These are phyloP conservation scores for Cantharellus anzutake DNA, from an alignment of 768 basidiomycete genomes.

Conservation along the genomic window DNA sequence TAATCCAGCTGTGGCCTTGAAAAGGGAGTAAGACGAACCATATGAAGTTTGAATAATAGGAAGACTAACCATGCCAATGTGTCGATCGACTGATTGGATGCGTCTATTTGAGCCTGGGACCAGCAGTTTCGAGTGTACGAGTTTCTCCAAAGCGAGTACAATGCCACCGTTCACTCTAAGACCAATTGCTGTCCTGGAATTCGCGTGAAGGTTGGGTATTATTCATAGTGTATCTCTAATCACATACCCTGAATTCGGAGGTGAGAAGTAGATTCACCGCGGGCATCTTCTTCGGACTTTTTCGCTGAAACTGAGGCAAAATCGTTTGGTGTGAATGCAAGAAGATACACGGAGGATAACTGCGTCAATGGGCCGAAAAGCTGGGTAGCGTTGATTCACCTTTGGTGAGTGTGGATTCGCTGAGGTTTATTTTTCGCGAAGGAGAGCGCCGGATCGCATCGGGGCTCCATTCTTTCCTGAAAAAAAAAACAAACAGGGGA, in stretches of 20 bases:
- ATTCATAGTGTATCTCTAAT: conserved; percentile 11
- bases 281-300: no score
- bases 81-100: conserved; percentile 84
- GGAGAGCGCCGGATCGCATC: no score
- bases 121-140: conserved; percentile 87
- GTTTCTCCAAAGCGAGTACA: conserved; percentile 93
- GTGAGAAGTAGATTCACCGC: no score
- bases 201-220: conserved; percentile 1
- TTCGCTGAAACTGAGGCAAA: no score
- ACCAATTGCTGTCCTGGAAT: conserved; percentile 77
- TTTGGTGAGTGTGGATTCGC: no score
- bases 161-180: conserved; percentile 87
- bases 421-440: no score
- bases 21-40: not conserved
- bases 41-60: conserved; percentile 8
- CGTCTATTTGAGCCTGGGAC: conserved; percentile 84
- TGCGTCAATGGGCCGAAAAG: no score
- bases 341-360: no score
- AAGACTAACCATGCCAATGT: conserved; percentile 65
- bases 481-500: no score
- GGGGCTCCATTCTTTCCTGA: no score
- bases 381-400: no score
- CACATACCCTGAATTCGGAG: conserved; percentile 76
- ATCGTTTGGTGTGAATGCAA: no score
- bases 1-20: conserved; percentile 79